Base-by-base conservation (phyloP, 345 rosid species). In the Boechera retrofracta region DNA sequence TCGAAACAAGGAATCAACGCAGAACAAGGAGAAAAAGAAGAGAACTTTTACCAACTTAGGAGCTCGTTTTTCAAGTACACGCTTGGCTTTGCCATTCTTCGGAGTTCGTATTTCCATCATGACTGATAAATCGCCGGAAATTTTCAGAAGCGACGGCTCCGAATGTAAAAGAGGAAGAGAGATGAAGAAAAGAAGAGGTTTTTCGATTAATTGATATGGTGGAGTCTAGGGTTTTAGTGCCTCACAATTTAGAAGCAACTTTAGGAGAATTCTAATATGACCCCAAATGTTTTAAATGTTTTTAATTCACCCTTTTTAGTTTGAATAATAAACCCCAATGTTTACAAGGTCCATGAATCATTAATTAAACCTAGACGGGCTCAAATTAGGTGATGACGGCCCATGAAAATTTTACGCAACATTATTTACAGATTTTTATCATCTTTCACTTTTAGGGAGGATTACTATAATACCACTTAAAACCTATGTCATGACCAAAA, bases 51-150 rank as follows among this genome's bases (percentile, higher is more conserved):
- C 98, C 7, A 84, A 77, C 80, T 89, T 94, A 1, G 98, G 98
- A 59, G 97, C 94, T 6, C 97, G 89, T 71, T 86, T 88, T 8
- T 92, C 90, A 58, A 91, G 88, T 77, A 71, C 90, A 42, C 98
- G 88, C 72, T 63, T 85, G 41, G 76, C 82, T 80, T 87, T 87
- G 28, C 77, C 75, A 0, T 79, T 87, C 83, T 76, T 81, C 9
- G 93, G 88, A 26, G 91, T 85, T 78, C 83, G 86, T 49, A 88
- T 69, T 73, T 81, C 85, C 86, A 82, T 63, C 96, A 86, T 93
- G 74, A 47, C 72, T 71, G 71, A 35, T 38, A 28, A 62, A 69
- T 61, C 55, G 16, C 73, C 82, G 69, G 69, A 58, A 9, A 71
- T 0, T 64, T 70, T 2, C 28, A 41, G 64, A 32, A 11, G 56